A percentile compares a stretch with the other conserved stretches of the same genome.
phyloP scores from a whole-genome alignment of 805 yeast genomes.

The Candida silvicultrix region DNA sequence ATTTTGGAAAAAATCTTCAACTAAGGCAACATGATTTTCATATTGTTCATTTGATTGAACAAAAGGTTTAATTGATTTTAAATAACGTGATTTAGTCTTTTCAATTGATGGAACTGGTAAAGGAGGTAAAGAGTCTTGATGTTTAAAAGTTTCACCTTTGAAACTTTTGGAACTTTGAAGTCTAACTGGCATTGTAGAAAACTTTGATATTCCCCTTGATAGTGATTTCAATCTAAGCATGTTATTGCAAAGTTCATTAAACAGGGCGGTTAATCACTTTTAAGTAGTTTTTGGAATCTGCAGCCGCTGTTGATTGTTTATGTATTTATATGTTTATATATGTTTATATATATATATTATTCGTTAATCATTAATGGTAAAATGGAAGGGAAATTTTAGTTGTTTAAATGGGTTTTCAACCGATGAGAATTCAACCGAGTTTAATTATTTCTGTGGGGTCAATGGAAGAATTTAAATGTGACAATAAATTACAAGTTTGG shows the following conservation, averaged over 20 bases:
- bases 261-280: no score
- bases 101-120: constrained; percentile 83
- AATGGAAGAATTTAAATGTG: no score
- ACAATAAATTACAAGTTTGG: no score
- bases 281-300: no score
- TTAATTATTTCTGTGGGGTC: background rate
- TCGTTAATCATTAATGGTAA: background rate
- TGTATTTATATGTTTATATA: no score
- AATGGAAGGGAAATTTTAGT: background rate
- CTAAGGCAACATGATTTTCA: constrained; percentile 45
- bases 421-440: background rate
- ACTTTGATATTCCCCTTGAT: constrained; percentile 3
- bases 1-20: constrained; percentile 66
- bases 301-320: background rate
- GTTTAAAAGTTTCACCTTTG: constrained; percentile 66
- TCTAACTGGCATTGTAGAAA: constrained; percentile 18
- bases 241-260: no score
- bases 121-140: constrained; percentile 69
- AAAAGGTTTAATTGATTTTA: constrained; percentile 68
- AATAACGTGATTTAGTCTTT: constrained; percentile 62
- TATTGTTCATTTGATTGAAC: constrained; percentile 44
- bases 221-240: background rate
- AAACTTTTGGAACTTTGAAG: constrained; percentile 17
- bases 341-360: no score
- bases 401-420: background rate